Conservation (phyloP, 192 early-diverging fungal genomes). For the Radiomyces spectabilis region DNA sequence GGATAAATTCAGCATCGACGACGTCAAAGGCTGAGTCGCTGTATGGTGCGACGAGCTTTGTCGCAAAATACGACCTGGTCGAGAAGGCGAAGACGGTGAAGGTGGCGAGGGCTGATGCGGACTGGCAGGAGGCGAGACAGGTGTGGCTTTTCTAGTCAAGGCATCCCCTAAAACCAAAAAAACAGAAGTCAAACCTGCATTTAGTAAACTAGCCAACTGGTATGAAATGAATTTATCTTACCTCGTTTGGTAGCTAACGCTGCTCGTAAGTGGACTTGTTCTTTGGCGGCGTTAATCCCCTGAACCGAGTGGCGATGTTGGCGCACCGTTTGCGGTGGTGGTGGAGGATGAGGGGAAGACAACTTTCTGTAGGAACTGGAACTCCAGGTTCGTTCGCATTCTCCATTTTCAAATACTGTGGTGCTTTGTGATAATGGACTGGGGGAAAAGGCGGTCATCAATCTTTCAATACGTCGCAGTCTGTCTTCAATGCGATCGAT, state of each 20-base stretch:
- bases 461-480: constrained; percentile 21
- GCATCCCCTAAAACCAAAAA: too few relatives aligned
- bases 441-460: constrained; percentile 27
- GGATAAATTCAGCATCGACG: too few relatives aligned
- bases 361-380: background rate
- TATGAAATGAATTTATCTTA: too few relatives aligned
- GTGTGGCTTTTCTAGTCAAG: too few relatives aligned
- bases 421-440: constrained; percentile 13
- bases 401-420: background rate
- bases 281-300: constrained; percentile 23
- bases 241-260: constrained; percentile 11
- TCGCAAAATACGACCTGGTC: too few relatives aligned
- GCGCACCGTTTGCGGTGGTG: constrained; percentile 8
- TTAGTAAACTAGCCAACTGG: background rate
- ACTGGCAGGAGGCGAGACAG: too few relatives aligned
- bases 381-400: background rate
- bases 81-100: too few relatives aligned
- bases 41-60: too few relatives aligned
- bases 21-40: too few relatives aligned
- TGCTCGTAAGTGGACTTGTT: constrained; percentile 15
- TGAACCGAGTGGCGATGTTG: constrained; percentile 28
- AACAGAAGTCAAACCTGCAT: background rate
- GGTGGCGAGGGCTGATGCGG: too few relatives aligned
- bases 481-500: constrained; percentile 33
- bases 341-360: background rate